These are phyloP conservation scores for Metschnikowia reukaufii DNA, from an alignment of 805 yeast species.

Conservation along the genomic window DNA sequence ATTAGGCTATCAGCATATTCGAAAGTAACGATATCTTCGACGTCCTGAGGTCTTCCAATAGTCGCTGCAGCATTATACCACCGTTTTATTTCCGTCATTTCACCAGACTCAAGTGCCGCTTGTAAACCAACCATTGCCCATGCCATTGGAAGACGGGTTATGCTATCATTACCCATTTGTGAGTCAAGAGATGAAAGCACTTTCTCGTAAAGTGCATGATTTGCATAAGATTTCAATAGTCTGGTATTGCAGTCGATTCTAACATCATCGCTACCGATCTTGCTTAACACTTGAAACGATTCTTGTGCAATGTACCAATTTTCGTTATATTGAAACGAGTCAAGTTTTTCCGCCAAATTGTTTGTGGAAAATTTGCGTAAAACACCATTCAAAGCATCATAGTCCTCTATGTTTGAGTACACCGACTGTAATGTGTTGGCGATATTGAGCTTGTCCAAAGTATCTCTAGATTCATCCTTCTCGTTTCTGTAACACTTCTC, in stretches of 20 bases:
- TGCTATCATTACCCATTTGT: conserved; percentile 22
- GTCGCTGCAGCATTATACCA: conserved; percentile 62
- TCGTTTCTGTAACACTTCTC: conserved; percentile 66
- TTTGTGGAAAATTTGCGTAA: conserved; percentile 69
- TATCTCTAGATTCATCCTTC: conserved; percentile 21
- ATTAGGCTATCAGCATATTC: conserved; percentile 65
- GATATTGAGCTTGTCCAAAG: conserved; percentile 37
- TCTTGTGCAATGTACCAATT: conserved; percentile 87
- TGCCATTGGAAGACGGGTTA: conserved; percentile 42
- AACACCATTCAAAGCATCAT: conserved; percentile 87
- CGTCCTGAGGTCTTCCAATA: conserved; percentile 39
- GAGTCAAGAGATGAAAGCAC: conserved; percentile 52
- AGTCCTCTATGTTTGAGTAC: conserved; percentile 85
- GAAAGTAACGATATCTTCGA: conserved; percentile 57
- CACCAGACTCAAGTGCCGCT: conserved; percentile 69
- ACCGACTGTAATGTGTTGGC: conserved; percentile 64
- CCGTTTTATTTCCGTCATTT: conserved; percentile 44
- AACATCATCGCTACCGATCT: conserved; percentile 27
- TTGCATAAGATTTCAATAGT: conserved; percentile 66
- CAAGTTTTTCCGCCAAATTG: conserved; percentile 70
- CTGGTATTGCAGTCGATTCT: conserved; percentile 48
- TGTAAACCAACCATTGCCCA: conserved; percentile 72
- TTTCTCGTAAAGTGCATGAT: conserved; percentile 74
- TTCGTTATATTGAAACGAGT: conserved; percentile 79
- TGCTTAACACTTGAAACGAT: conserved; percentile 69